Evolutionary conservation across 2,329 filamentous ascomycete species (phyloP), one percentile per base, ranked within the genome.

Genomic region (Aspergillus tamarii): DNA sequence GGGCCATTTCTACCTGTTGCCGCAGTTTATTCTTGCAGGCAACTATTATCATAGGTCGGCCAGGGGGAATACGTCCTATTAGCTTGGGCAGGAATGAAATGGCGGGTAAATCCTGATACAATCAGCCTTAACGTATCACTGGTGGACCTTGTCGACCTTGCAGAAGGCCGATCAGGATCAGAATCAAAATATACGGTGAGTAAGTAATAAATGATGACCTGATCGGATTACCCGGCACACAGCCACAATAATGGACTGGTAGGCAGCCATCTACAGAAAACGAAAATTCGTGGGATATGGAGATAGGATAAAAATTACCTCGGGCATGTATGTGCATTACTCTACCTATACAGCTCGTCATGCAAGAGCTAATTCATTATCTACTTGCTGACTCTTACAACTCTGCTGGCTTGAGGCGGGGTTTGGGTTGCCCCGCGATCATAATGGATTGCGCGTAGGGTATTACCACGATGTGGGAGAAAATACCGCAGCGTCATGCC

Each of bases 51-150:
- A 69, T 67, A 69, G 67, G 62, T 53, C 54, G 41, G 43, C 46
- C 32, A 43, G 45, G 36, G 39, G 45, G 39, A 30, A 43, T 52
- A 52, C 45, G 59, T 61, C 57, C 61, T 62, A 64, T 58, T 66
- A 59, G 63, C 60, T 71, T 70, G 68, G 69, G 69, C 69, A 71
- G 66, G 68, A 71, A 71, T 59, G 54, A 60, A 67, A 69, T 62
- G 32, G 53, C 63, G 53, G 58, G 39, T 56, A 59, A 55, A 50
- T 62, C 52, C 28, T 58, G 55, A 59, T 60, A 63, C 63, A 66
- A 58, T 45, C 61, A 56, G 60, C 60, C 64, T 64, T 64, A 53
- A 65, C 60, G 60, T 59, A 54, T 61, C 30, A 53, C 30, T 12
- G n/a, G 16, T 34, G 32, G 59, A 64, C 69, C 66, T 67, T 61